Conservation (phyloP, 768 basidiomycete species). For the Hemileccinum rubropunctum region DNA sequence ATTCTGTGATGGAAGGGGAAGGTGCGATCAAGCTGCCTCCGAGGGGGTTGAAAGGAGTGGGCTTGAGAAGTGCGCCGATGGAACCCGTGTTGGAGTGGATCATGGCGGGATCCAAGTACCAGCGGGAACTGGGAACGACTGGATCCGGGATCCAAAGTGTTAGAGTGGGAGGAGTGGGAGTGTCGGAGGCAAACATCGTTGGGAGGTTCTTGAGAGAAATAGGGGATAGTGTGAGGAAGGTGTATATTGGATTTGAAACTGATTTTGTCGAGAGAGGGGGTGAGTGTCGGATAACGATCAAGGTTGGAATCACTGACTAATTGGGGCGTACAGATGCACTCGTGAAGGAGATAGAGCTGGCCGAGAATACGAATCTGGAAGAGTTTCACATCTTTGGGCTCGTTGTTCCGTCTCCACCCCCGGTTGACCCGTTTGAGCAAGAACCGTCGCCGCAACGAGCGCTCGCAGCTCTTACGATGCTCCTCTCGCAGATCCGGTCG, state of each 20-base stretch:
- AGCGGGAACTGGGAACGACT: constrained; percentile 2
- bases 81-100: constrained; percentile 32
- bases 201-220: constrained; percentile 25
- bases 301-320: constrained; percentile 8
- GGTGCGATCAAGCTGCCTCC: constrained; percentile 15
- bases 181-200: constrained; percentile 23
- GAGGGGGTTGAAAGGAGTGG: constrained; percentile 22
- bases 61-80: constrained; percentile 22
- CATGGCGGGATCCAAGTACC: constrained; percentile 16
- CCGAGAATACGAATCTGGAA: constrained; percentile 22
- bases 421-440: constrained; percentile 19
- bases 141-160: constrained; percentile 19
- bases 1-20: constrained; percentile 7
- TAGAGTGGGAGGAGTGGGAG: constrained; percentile 28
- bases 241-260: constrained; percentile 29
- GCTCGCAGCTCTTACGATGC: constrained; percentile 24
- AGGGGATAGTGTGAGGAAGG: constrained; percentile 22
- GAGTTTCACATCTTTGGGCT: constrained; percentile 34
- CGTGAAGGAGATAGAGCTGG: constrained; percentile 27
- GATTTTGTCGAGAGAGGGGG: constrained; percentile 31
- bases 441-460: constrained; percentile 8
- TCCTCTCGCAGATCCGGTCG: constrained; percentile 27
- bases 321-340: constrained; percentile 16
- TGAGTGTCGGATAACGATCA: constrained; percentile 9
- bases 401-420: constrained; percentile 31